Percentiles rank a stretch among this genome's conserved stretches.
Conservation (phyloP, 139 green algal species). For the Coelastrella sp. region DNA sequence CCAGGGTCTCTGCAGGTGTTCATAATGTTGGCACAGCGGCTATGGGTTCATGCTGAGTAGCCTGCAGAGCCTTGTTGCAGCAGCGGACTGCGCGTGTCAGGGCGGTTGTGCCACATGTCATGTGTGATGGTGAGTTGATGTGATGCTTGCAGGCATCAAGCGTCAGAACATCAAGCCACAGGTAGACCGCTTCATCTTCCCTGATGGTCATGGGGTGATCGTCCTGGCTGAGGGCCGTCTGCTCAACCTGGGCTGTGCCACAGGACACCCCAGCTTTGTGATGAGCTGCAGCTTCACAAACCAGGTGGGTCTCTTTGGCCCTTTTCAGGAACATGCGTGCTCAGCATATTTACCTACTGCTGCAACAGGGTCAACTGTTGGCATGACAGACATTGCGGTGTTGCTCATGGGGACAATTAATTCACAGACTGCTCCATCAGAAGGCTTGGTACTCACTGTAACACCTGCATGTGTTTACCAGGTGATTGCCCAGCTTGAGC, state of each 20-base stretch:
- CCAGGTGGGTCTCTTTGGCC: slow-evolving; percentile 73
- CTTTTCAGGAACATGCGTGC: background rate
- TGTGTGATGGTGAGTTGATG: background rate
- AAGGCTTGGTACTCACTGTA: background rate
- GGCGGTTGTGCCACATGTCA: background rate
- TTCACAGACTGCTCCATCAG: no score
- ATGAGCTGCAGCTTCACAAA: slow-evolving; percentile 99
- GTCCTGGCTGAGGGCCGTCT: slow-evolving; percentile 98
- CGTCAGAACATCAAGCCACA: slow-evolving; percentile 98
- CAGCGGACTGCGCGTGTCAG: background rate
- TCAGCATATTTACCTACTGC: background rate
- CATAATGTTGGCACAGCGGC: no score
- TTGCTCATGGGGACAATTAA: no score
- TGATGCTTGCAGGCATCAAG: slow-evolving; percentile 87
- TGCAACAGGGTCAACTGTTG: no score
- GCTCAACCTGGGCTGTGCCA: slow-evolving; percentile 99
- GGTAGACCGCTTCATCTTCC: slow-evolving; percentile 98
- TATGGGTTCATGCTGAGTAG: no score
- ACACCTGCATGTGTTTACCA: slow-evolving; percentile 34
- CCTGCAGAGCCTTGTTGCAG: no score
- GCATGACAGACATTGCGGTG: no score
- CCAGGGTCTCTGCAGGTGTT: no score
- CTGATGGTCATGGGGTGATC: slow-evolving; percentile 98
- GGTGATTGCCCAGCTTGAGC: slow-evolving; percentile 99
- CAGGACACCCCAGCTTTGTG: slow-evolving; percentile 98